Conservation (phyloP, 2,329 filamentous ascomycete genomes). For the Aureobasidium sp. region DNA sequence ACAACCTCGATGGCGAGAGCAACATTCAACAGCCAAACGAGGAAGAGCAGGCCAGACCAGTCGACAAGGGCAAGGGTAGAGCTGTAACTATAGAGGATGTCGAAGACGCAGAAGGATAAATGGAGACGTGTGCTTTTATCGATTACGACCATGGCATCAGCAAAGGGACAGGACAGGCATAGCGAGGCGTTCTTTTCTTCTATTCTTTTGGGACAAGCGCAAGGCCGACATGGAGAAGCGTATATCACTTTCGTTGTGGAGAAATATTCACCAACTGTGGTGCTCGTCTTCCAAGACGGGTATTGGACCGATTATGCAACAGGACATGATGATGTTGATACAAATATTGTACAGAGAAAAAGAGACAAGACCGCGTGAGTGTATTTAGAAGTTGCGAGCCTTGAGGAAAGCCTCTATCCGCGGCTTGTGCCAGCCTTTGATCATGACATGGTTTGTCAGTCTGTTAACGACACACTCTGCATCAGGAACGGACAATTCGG, state of each 20-base stretch:
- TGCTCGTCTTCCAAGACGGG: too few relatives aligned
- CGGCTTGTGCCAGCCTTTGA: slow-evolving; percentile 46
- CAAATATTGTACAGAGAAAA: slow-evolving; percentile 9
- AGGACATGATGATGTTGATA: slow-evolving; percentile 9
- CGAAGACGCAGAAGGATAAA: slow-evolving; percentile 23
- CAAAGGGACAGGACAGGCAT: slow-evolving; percentile 12
- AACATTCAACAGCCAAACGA: slow-evolving; percentile 2
- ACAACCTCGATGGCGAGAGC: slow-evolving; percentile 1
- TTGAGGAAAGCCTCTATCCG: slow-evolving; percentile 31
- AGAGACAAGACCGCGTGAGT: background rate
- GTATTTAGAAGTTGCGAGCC: slow-evolving; percentile 29
- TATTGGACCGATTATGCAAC: too few relatives aligned
- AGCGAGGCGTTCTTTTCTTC: slow-evolving; percentile 14
- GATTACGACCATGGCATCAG: slow-evolving; percentile 5
- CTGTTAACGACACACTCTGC: slow-evolving; percentile 51
- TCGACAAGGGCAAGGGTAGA: slow-evolving; percentile 29
- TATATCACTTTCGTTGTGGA: background rate
- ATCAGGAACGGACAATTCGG: slow-evolving; percentile 41
- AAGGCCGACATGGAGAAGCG: background rate
- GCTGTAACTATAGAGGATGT: slow-evolving; percentile 37
- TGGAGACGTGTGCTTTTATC: background rate
- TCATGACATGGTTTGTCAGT: slow-evolving; percentile 64
- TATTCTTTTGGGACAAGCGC: too few relatives aligned
- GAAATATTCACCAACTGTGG: too few relatives aligned
- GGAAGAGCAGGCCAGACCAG: slow-evolving; percentile 11